Evolutionary conservation across 371 early-diverging fungal species (phyloP).

Genomic region (Batkoa obscura): DNA sequence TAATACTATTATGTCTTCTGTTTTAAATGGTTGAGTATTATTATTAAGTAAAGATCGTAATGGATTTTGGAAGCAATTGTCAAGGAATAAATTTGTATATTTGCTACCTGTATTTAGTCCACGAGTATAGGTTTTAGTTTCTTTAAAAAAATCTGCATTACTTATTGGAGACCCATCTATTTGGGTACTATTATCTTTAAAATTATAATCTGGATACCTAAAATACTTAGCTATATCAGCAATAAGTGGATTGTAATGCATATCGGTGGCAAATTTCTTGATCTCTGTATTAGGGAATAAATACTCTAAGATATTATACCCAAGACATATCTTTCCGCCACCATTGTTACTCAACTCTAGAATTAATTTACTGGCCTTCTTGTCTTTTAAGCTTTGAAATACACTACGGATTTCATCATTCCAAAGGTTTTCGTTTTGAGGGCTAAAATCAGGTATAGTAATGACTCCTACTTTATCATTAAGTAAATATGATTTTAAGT

Average conservation of each 20-base stretch:
- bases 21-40: no score
- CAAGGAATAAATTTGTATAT: no score
- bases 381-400: slow-evolving; percentile 10
- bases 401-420: background rate
- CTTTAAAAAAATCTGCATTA: no score
- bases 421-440: background rate
- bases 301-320: slow-evolving; percentile 14
- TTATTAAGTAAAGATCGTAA: no score
- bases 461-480: background rate
- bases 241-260: background rate
- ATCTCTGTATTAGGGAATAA: slow-evolving; percentile 9
- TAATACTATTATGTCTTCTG: background rate
- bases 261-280: background rate
- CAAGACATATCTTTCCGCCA: slow-evolving; percentile 18
- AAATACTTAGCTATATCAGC: no score
- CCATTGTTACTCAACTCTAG: slow-evolving; percentile 15
- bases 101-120: no score
- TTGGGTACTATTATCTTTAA: no score
- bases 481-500: background rate
- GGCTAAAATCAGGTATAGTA: background rate
- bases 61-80: no score
- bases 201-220: no score
- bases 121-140: no score
- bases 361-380: slow-evolving; percentile 11
- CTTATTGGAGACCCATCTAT: no score